These are phyloP conservation scores for Buddleja alternifolia DNA, from an alignment of 257 asterid genomes.

Conservation along the genomic window DNA sequence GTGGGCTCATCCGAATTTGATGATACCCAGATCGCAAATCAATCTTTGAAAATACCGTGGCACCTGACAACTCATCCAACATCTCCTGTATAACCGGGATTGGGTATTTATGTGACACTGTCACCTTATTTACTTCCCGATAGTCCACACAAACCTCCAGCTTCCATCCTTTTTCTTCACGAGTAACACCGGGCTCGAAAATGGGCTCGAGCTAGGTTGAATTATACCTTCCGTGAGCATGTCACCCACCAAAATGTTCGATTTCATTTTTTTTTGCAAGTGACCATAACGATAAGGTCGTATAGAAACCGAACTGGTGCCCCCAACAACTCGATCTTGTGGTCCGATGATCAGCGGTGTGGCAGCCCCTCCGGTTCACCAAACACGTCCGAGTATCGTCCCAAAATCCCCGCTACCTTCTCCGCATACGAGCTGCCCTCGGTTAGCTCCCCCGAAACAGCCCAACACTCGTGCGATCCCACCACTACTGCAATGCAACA, in stretches of 20 bases:
- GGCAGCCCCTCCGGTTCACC: constrained; percentile 5
- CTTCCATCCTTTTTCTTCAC: too few relatives aligned
- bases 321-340: background rate
- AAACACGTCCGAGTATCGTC: background rate
- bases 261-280: background rate
- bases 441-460: too few relatives aligned
- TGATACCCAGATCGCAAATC: background rate
- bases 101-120: too few relatives aligned
- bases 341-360: background rate
- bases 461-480: background rate
- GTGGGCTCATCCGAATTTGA: too few relatives aligned
- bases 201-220: constrained; percentile 5
- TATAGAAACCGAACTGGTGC: background rate
- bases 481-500: too few relatives aligned
- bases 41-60: background rate
- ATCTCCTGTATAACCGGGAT: constrained; percentile 4
- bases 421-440: too few relatives aligned
- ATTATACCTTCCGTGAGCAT: background rate
- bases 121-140: too few relatives aligned
- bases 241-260: background rate
- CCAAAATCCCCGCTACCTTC: too few relatives aligned
- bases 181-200: constrained; percentile 4
- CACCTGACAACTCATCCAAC: constrained; percentile 6
- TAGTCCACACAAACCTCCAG: too few relatives aligned
- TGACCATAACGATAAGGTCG: constrained; percentile 4